phyloP scores from a whole-genome alignment of 2,329 filamentous ascomycete genomes.

The Teratosphaeria destructans region DNA sequence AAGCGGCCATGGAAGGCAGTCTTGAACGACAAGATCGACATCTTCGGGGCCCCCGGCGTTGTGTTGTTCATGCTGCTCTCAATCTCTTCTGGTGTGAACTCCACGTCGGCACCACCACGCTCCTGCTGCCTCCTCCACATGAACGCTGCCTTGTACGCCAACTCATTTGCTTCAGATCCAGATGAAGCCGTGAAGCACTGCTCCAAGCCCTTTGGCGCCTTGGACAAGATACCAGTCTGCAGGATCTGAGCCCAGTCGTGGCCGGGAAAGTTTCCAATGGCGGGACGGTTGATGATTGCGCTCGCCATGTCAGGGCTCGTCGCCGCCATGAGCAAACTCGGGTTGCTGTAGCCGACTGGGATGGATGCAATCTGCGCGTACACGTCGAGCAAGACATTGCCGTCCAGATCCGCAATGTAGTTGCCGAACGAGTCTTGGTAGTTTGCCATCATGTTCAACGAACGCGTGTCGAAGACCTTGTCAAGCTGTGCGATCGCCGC shows the following conservation, averaged over 20 bases:
- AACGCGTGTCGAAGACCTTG: slow-evolving; percentile 75
- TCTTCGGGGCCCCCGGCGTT: slow-evolving; percentile 62
- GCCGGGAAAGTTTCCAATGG: slow-evolving; percentile 82
- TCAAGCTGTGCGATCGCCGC: slow-evolving; percentile 59
- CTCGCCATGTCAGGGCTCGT: slow-evolving; percentile 68
- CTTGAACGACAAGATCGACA: slow-evolving; percentile 84
- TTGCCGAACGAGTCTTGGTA: slow-evolving; percentile 68
- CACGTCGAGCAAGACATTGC: slow-evolving; percentile 63
- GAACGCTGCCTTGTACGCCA: slow-evolving; percentile 90
- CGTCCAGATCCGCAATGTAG: slow-evolving; percentile 65
- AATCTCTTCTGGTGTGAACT: slow-evolving; percentile 72
- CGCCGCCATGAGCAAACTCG: slow-evolving; percentile 58
- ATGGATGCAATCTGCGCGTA: slow-evolving; percentile 92
- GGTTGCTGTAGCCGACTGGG: slow-evolving; percentile 87
- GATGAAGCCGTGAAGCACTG: slow-evolving; percentile 87
- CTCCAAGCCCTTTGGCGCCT: slow-evolving; percentile 71
- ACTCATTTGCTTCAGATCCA: slow-evolving; percentile 87
- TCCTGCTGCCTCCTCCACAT: slow-evolving; percentile 79
- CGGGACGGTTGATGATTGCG: slow-evolving; percentile 77
- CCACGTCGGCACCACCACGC: slow-evolving; percentile 64
- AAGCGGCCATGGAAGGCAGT: slow-evolving; percentile 82
- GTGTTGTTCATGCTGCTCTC: slow-evolving; percentile 69
- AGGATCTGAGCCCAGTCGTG: slow-evolving; percentile 74
- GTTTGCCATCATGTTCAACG: slow-evolving; percentile 72
- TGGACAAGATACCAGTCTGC: slow-evolving; percentile 67